Evolutionary conservation across 768 basidiomycete genomes (phyloP).

Genomic region (Psilocybe subaeruginosa): DNA sequence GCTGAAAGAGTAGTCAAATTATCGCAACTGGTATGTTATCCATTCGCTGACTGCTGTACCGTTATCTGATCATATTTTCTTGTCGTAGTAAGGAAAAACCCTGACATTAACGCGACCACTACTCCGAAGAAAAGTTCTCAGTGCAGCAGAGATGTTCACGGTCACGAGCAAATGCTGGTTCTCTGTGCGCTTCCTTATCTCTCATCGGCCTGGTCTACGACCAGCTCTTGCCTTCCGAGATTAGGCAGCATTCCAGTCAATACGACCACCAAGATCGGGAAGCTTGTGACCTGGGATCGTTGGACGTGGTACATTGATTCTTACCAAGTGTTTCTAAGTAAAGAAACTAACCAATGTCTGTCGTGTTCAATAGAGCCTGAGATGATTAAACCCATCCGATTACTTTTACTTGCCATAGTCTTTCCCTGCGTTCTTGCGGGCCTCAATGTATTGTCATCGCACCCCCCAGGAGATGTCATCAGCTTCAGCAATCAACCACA

Average conservation of each 20-base stretch:
- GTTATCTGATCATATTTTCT: not conserved
- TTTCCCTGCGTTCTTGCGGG: conserved; percentile 1
- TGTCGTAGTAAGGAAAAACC: not conserved
- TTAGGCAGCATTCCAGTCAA: not conserved
- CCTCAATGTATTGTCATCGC: conserved; percentile 9
- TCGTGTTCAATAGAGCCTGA: not conserved
- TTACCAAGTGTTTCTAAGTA: no score
- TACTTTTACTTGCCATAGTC: not conserved
- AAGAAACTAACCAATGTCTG: no score
- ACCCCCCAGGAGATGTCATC: conserved; percentile 15
- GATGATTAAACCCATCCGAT: not conserved
- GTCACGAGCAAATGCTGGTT: not conserved
- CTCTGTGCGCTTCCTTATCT: not conserved
- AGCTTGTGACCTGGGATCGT: no score
- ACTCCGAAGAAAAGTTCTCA: no score
- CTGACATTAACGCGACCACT: no score
- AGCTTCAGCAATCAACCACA: conserved; percentile 9
- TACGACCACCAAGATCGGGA: no score
- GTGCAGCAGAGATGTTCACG: not conserved
- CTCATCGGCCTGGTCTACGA: not conserved
- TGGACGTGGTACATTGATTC: no score
- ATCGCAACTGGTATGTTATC: not conserved
- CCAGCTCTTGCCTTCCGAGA: not conserved
- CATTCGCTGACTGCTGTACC: not conserved
- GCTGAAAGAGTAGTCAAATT: not conserved